Evolutionary conservation across 768 basidiomycete species (phyloP).

Genomic region (Pleurotus sapidus): DNA sequence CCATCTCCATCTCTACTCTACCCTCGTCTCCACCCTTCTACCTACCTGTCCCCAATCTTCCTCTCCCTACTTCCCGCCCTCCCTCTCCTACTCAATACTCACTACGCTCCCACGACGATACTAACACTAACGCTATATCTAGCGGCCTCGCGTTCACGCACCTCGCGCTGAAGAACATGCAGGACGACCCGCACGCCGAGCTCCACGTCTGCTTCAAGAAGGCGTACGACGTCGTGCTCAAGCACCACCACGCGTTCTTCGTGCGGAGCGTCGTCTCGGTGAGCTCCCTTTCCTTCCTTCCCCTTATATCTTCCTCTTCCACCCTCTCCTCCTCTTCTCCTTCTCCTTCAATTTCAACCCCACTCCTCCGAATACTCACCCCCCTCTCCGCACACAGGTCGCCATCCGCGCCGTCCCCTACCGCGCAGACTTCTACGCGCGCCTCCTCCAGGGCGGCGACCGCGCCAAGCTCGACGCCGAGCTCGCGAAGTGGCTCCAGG

Average conservation of each 20-base stretch:
- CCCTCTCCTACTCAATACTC: no score
- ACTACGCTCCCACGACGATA: no score
- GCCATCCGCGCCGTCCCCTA: slow-evolving; percentile 61
- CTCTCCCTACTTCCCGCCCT: no score
- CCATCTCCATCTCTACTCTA: background rate
- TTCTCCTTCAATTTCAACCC: slow-evolving; percentile 8
- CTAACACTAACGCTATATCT: no score
- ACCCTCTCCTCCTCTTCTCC: background rate
- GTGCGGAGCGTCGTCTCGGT: slow-evolving; percentile 65
- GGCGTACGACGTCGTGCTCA: slow-evolving; percentile 67
- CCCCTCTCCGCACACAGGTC: slow-evolving; percentile 29
- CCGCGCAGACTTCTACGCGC: slow-evolving; percentile 58
- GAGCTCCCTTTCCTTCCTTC: slow-evolving; percentile 18
- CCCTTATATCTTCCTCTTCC: slow-evolving; percentile 3
- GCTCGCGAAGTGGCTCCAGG: slow-evolving; percentile 58
- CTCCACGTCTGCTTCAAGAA: slow-evolving; percentile 68
- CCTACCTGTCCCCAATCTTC: no score
- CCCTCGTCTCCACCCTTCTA: background rate
- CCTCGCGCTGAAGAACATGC: slow-evolving; percentile 64
- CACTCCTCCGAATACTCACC: no score
- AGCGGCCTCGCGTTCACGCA: slow-evolving; percentile 72
- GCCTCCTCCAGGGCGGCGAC: slow-evolving; percentile 55
- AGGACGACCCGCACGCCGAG: slow-evolving; percentile 45
- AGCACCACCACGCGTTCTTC: slow-evolving; percentile 64
- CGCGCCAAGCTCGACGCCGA: slow-evolving; percentile 50